Conservation (phyloP, 305 asterid genomes). For the Fraxinus xanthoxyloides region DNA sequence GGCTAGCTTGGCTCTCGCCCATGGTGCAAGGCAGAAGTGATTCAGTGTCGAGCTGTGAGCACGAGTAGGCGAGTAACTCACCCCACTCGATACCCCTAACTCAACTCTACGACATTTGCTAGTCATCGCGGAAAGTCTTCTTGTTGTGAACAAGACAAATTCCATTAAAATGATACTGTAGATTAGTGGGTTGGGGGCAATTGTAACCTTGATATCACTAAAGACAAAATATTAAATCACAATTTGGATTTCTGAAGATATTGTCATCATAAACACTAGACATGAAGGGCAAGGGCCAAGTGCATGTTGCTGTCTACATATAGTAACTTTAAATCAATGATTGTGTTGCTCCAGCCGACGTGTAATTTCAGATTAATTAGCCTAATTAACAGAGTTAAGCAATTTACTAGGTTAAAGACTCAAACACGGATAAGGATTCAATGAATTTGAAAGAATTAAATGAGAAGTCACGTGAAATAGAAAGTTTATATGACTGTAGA, state of each 20-base stretch:
- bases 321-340: slow-evolving; percentile 22
- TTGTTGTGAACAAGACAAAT: background rate
- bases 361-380: slow-evolving; percentile 1
- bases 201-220: slow-evolving; percentile 1
- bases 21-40: background rate
- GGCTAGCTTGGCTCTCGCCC: background rate
- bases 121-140: background rate
- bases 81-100: background rate
- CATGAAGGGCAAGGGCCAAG: slow-evolving; percentile 34
- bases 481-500: background rate
- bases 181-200: background rate
- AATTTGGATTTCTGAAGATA: slow-evolving; percentile 39
- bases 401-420: background rate
- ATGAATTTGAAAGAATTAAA: background rate
- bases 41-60: background rate
- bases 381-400: background rate
- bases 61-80: background rate
- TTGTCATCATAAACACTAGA: slow-evolving; percentile 35
- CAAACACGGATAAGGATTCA: background rate
- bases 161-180: background rate
- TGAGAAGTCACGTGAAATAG: background rate
- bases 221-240: slow-evolving; percentile 6
- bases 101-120: background rate
- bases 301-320: slow-evolving; percentile 31
- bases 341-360: background rate